Evolutionary conservation across 495 filamentous ascomycete genomes (phyloP).

Genomic region (Penicillium egyptiacum): DNA sequence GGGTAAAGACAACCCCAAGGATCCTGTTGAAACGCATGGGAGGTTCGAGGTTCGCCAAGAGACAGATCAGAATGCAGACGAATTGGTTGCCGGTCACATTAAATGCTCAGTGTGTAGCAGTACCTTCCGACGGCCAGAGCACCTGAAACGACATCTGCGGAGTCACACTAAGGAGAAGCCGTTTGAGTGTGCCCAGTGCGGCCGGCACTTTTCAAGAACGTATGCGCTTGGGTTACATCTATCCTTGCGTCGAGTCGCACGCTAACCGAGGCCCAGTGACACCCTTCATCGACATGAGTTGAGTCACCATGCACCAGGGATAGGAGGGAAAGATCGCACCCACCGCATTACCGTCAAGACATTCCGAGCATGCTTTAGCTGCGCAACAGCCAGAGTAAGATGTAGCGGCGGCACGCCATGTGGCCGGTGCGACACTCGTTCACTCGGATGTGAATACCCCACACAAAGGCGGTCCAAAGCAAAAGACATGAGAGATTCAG

Average conservation of each 20-base stretch:
- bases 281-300: conserved; percentile 58
- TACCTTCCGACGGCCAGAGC: conserved; percentile 66
- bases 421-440: conserved; percentile 50
- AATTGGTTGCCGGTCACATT: conserved; percentile 27
- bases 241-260: background rate
- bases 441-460: conserved; percentile 54
- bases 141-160: conserved; percentile 69
- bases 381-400: conserved; percentile 55
- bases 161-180: conserved; percentile 71
- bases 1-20: conserved; percentile 28
- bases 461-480: conserved; percentile 45
- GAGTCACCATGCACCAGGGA: conserved; percentile 47
- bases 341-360: conserved; percentile 49
- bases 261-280: conserved; percentile 37
- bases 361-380: conserved; percentile 55
- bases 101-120: conserved; percentile 53
- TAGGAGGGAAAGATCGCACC: conserved; percentile 41
- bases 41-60: conserved; percentile 1
- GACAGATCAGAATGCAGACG: conserved; percentile 21
- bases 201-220: conserved; percentile 64
- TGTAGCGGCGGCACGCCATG: conserved; percentile 57
- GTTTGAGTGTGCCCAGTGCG: conserved; percentile 66
- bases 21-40: background rate
- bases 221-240: conserved; percentile 25
- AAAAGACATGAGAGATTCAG: conserved; percentile 25